These are phyloP conservation scores for Diaporthe nobilis DNA, from an alignment of 2,329 filamentous ascomycete species.

Conservation along the genomic window DNA sequence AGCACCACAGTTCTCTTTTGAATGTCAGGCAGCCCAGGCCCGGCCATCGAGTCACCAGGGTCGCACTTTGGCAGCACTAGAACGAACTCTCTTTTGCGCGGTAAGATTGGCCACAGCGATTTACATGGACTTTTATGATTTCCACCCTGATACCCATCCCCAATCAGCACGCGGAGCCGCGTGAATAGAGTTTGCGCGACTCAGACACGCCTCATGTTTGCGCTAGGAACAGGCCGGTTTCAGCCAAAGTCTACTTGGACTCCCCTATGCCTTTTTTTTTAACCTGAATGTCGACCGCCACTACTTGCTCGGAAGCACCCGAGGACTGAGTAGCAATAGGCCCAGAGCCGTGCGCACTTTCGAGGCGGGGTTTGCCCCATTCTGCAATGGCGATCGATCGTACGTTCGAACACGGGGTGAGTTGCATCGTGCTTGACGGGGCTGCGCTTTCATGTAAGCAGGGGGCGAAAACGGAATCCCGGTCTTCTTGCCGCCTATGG, in stretches of 20 bases:
- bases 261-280: not conserved
- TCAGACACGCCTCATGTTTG: constrained; percentile 15
- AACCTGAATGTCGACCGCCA: not conserved
- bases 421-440: not conserved
- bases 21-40: constrained; percentile 20
- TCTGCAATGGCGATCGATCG: constrained; percentile 1
- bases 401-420: not conserved
- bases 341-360: not conserved
- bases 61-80: constrained; percentile 3
- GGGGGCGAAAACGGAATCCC: not conserved
- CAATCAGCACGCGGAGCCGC: constrained; percentile 18
- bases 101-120: not conserved
- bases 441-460: not conserved
- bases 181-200: constrained; percentile 19
- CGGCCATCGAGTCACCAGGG: not conserved
- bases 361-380: not conserved
- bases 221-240: constrained; percentile 23
- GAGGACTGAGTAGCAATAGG: not conserved
- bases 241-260: constrained; percentile 5
- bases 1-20: constrained; percentile 18
- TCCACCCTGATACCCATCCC: constrained; percentile 3
- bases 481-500: not conserved
- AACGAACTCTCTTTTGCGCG: constrained; percentile 3
- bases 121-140: constrained; percentile 14
- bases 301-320: not conserved